Evolutionary conservation across 208 protist genomes (phyloP), one percentile per base, ranked within the genome.

Genomic region (Acanthamoeba royreba): DNA sequence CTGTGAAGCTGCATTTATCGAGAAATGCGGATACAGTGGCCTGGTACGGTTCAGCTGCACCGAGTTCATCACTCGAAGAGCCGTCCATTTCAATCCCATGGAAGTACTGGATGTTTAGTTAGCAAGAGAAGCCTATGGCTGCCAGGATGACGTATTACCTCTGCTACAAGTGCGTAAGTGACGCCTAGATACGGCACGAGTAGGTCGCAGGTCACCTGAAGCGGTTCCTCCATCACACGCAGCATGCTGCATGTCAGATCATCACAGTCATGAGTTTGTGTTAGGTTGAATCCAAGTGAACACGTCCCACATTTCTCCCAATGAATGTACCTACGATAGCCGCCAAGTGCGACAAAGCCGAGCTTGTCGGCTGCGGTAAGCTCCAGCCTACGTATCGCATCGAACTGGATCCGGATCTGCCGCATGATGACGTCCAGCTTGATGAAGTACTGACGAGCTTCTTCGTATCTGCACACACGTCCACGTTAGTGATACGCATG

Each of bases 211-310:
- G 72, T 28, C 35, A 28, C 42, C 42, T 25, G 22, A 17, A 83
- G n/a, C 19, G 72, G 72, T n/a, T 83, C 72, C 72, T 83, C 72
- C 72, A 83, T 49, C 40, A 83, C 72, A 43, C 72, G 72, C 40
- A 49, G 35, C 72, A 83, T 35, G 35, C 72, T 83, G 72, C 4
- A 9, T 9, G 55, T 15, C 25, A 31, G 0, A 35, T n/a, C n/a
- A n/a, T n/a, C n/a, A n/a, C n/a, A n/a, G n/a, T n/a, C n/a, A n/a
- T n/a, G n/a, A n/a, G n/a, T n/a, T n/a, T n/a, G n/a, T n/a, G n/a
- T n/a, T n/a, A n/a, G n/a, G n/a, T n/a, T n/a, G n/a, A n/a, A n/a
- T n/a, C n/a, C n/a, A n/a, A n/a, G n/a, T n/a, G n/a, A n/a, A n/a
- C n/a, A n/a, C n/a, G n/a, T n/a, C n/a, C n/a, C n/a, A n/a, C n/a